phyloP scores from a whole-genome alignment of 805 yeast species.

The Ogataea populi-albae region DNA sequence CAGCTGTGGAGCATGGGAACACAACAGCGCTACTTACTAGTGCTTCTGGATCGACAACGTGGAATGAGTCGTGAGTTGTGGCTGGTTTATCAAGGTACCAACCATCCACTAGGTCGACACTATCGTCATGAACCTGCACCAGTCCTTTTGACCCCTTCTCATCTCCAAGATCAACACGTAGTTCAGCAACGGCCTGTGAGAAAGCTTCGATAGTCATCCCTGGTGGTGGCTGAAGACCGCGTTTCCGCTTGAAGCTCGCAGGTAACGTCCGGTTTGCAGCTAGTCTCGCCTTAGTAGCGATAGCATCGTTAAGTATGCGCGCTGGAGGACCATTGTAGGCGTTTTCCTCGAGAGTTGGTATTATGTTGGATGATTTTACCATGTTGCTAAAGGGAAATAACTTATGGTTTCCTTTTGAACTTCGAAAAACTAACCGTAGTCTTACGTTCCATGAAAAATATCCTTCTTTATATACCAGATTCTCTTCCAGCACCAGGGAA shows the following conservation, averaged over 20 bases:
- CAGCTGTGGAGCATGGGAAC: neutral
- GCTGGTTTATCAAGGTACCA: neutral
- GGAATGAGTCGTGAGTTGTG: conserved; percentile 1
- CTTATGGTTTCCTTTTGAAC: neutral
- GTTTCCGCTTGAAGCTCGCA: neutral
- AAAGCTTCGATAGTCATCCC: neutral
- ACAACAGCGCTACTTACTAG: neutral
- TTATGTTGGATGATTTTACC: neutral
- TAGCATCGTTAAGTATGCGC: neutral
- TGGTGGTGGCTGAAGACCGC: conserved; percentile 1
- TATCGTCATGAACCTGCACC: neutral
- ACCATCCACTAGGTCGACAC: neutral
- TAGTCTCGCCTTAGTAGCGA: neutral
- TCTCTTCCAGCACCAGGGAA: neutral
- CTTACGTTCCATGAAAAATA: neutral
- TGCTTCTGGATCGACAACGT: conserved; percentile 1
- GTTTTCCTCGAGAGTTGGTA: neutral
- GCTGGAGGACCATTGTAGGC: conserved; percentile 1
- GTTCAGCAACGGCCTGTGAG: neutral
- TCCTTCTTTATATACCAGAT: neutral
- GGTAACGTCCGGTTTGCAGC: neutral
- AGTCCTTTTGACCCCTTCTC: neutral
- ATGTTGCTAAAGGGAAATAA: too few relatives aligned
- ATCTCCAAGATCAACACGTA: neutral
- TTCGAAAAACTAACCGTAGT: neutral